A percentile compares a stretch with the other conserved stretches of the same genome.
Conservation (phyloP, 495 filamentous ascomycete genomes). For the Annulohypoxylon bovei region DNA sequence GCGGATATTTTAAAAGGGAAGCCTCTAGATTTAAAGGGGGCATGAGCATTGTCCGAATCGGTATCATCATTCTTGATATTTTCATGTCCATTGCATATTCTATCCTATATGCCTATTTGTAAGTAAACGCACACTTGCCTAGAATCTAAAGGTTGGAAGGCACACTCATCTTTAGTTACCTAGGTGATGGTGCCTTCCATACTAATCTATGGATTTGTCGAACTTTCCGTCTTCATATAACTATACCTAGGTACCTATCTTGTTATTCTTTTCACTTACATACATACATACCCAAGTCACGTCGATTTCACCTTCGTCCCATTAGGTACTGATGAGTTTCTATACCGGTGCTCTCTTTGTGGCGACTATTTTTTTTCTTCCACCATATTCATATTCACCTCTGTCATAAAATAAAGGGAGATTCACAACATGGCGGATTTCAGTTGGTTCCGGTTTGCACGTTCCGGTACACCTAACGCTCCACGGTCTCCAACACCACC, state of each 20-base stretch:
- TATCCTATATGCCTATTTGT: neutral
- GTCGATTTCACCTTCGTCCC: no score
- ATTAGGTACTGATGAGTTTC: no score
- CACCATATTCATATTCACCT: neutral
- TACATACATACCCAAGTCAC: no score
- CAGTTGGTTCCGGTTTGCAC: conserved; percentile 45
- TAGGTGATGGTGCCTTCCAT: neutral
- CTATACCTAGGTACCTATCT: no score
- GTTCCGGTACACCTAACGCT: conserved; percentile 34
- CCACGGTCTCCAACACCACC: conserved; percentile 17
- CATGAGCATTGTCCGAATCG: neutral
- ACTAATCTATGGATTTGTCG: neutral
- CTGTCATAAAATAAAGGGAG: neutral
- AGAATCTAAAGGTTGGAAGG: neutral
- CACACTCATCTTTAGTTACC: no score
- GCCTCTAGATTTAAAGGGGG: neutral
- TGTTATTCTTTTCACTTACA: neutral
- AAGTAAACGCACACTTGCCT: neutral
- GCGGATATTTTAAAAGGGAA: neutral
- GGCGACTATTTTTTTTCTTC: neutral
- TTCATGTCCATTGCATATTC: neutral
- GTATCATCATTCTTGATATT: neutral
- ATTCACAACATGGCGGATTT: conserved; percentile 45
- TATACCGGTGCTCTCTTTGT: no score
- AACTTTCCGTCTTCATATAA: neutral